A percentile compares a stretch with the other conserved stretches of the same genome.
Evolutionary conservation across 805 yeast species (phyloP).

Genomic region (Lachancea meyersii): DNA sequence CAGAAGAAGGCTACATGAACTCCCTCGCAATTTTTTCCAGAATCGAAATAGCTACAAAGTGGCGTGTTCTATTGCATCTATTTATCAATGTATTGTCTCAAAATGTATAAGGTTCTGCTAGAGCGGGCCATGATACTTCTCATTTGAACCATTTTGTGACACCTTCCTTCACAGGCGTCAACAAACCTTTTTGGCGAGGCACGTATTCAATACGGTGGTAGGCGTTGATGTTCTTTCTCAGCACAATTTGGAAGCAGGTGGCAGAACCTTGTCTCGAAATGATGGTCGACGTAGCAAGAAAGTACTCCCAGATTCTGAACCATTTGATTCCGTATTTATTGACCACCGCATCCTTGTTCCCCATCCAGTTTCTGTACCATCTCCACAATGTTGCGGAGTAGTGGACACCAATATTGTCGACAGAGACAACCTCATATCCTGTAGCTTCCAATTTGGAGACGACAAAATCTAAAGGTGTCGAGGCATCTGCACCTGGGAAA

Average conservation of each 20-base stretch:
- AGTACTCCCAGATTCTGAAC: slow-evolving; percentile 92
- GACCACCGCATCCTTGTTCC: slow-evolving; percentile 67
- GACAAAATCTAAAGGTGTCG: slow-evolving; percentile 86
- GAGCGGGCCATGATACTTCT: neutral
- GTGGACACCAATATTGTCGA: slow-evolving; percentile 88
- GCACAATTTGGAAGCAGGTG: slow-evolving; percentile 81
- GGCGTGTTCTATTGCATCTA: neutral
- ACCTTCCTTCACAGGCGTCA: slow-evolving; percentile 50
- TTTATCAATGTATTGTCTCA: neutral
- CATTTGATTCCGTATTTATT: slow-evolving; percentile 82
- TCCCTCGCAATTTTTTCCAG: neutral
- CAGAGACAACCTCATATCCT: slow-evolving; percentile 77
- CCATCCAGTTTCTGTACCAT: slow-evolving; percentile 93
- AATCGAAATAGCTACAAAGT: neutral
- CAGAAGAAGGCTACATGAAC: slow-evolving; percentile 17
- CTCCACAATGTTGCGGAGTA: slow-evolving; percentile 87
- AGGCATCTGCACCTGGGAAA: slow-evolving; percentile 97
- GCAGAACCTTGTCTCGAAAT: slow-evolving; percentile 92
- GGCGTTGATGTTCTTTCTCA: slow-evolving; percentile 83
- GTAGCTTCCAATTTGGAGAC: slow-evolving; percentile 68
- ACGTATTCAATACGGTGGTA: slow-evolving; percentile 78
- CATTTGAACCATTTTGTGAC: slow-evolving; percentile 48
- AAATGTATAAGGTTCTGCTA: neutral
- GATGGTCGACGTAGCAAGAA: slow-evolving; percentile 75
- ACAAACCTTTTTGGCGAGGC: slow-evolving; percentile 71